Evolutionary conservation across 1,139 yeast genomes (phyloP).

Genomic region (Candida pseudoviswanathii): DNA sequence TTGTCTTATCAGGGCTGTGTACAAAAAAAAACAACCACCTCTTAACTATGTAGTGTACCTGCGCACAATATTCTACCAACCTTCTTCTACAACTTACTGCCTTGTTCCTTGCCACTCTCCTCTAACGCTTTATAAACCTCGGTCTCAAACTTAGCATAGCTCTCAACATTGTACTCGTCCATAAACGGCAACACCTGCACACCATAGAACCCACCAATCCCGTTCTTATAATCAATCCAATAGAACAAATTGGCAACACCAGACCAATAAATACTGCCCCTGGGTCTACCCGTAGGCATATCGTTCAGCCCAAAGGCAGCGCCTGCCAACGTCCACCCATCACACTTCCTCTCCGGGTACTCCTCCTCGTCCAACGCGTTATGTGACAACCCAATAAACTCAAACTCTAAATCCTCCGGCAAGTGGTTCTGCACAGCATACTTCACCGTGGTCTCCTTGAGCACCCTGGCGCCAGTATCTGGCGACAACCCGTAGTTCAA

Average conservation of each 20-base stretch:
- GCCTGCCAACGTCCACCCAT: conserved; percentile 77
- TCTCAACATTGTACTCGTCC: conserved; percentile 20
- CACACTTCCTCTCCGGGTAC: conserved; percentile 51
- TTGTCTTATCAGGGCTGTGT: not conserved
- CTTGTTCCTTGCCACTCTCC: conserved; percentile 8
- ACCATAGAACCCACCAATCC: conserved; percentile 47
- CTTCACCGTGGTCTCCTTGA: conserved; percentile 32
- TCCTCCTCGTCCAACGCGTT: conserved; percentile 20
- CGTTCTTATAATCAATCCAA: conserved; percentile 48
- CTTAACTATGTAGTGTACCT: not conserved
- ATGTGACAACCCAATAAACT: conserved; percentile 18
- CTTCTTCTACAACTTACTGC: conserved; percentile 4
- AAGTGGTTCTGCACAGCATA: conserved; percentile 39
- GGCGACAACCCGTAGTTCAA: conserved; percentile 47
- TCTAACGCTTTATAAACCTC: conserved; percentile 19
- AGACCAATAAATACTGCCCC: conserved; percentile 44
- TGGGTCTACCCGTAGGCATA: conserved; percentile 43
- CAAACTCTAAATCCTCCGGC: conserved; percentile 27
- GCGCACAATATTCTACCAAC: not conserved
- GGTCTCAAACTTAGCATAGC: conserved; percentile 21
- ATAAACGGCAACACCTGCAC: conserved; percentile 39
- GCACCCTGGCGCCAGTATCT: conserved; percentile 35
- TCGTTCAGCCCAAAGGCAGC: conserved; percentile 61
- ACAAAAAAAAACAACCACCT: not conserved
- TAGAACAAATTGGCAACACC: conserved; percentile 49